These are phyloP conservation scores for Raddia guianensis DNA, from an alignment of 176 grass and related monocot genomes.

Conservation along the genomic window DNA sequence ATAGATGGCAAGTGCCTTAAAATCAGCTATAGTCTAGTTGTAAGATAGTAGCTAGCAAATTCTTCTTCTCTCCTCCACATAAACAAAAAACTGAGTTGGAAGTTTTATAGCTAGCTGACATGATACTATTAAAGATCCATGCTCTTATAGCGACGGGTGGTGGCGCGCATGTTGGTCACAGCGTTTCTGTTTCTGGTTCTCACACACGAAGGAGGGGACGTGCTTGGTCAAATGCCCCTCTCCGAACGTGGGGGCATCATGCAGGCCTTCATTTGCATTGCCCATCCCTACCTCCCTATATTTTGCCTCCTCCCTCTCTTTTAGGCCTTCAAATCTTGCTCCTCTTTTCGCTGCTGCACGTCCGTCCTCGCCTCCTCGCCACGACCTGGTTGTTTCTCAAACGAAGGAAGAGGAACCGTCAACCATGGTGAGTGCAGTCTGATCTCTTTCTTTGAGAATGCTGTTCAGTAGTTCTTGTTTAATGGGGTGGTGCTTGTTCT, in stretches of 20 bases:
- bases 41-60: too few relatives aligned
- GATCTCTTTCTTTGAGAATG: conserved; percentile 16
- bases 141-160: conserved; percentile 50
- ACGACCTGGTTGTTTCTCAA: conserved; percentile 20
- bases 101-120: too few relatives aligned
- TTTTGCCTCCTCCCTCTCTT: conserved; percentile 51
- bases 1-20: too few relatives aligned
- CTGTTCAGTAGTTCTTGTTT: conserved; percentile 1
- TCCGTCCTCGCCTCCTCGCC: conserved; percentile 25
- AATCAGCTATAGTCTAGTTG: too few relatives aligned
- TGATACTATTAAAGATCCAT: too few relatives aligned
- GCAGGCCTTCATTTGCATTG: conserved; percentile 38
- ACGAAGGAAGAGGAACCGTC: conserved; percentile 32
- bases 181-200: conserved; percentile 42
- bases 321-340: conserved; percentile 61
- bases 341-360: conserved; percentile 13
- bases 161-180: conserved; percentile 55
- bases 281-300: conserved; percentile 43
- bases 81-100: too few relatives aligned
- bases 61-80: too few relatives aligned
- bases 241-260: conserved; percentile 51
- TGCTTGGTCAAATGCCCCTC: conserved; percentile 59
- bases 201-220: conserved; percentile 50
- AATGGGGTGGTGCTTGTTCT: conserved; percentile 22
- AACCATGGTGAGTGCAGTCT: conserved; percentile 52